Evolutionary conservation across 208 protist genomes (phyloP), one percentile per base, ranked within the genome.

Genomic region (Crithidia bombi): DNA sequence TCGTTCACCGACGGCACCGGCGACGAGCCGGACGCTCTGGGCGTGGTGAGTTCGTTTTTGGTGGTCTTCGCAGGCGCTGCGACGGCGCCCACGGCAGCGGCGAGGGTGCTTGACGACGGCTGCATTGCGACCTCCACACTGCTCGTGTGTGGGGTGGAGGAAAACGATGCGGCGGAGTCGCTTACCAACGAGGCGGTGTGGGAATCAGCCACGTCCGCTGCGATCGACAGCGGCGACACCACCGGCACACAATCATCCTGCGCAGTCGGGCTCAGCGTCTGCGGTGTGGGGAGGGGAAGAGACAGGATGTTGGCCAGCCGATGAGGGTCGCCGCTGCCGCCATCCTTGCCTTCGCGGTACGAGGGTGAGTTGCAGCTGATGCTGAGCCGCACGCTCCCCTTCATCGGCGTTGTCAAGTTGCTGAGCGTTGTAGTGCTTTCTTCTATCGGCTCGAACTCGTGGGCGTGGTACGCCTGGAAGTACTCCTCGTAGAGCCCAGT

Each of bases 401-500:
- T 39, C 32, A 46, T 43, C 3, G 61, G 61, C 23, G 61, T 54
- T 1, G 46, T 46, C 6, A 33, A 7, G 61, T 56, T 77, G 36
- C 57, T 57, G 23, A 50, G 47, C 33, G 71, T 67, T 15, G 26
- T 54, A 32, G n/a, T 21, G 57, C 57, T 71, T 19, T 66, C 57
- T 26, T 77, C 64, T 21, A 77, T 51, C 21, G 57, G 49, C 12
- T 81, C 65, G 58, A 78, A 57, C 57, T 79, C 72, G 17, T 68
- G 61, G 26, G 46, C 52, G 12, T 68, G 65, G 50, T 57, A 54
- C 26, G 71, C 61, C 14, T 35, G 26, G 56, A 79, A 82, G 50
- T 73, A 68, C 17, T 82, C 72, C 69, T 85, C 80, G 65, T 85
- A 82, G 11, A 85, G 58, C 26, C 21, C 50, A 2, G 59, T 69